Conservation (phyloP, 352 stramenopile species). For the Phytophthora boehmeriae region DNA sequence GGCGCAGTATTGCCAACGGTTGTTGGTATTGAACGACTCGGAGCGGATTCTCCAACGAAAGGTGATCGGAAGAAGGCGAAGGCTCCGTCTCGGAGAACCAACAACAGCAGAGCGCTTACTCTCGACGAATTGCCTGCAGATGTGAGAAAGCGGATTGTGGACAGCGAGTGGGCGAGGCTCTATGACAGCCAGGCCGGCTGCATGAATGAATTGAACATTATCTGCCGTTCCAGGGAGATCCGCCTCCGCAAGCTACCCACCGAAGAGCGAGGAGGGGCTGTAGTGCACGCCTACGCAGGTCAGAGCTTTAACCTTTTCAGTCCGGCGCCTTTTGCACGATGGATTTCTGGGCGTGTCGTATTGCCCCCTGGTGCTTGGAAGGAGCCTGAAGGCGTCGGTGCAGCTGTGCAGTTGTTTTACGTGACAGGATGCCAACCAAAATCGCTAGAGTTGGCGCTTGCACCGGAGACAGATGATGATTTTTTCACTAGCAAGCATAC, state of each 20-base stretch:
- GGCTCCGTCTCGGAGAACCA: constrained; percentile 36
- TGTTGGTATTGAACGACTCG: constrained; percentile 67
- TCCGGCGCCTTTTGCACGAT: constrained; percentile 71
- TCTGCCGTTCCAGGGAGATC: constrained; percentile 77
- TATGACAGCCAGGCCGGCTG: constrained; percentile 61
- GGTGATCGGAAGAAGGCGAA: constrained; percentile 50
- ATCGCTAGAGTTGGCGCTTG: constrained; percentile 75
- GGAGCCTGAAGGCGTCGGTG: constrained; percentile 93
- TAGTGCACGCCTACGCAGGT: constrained; percentile 61
- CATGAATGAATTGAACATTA: constrained; percentile 83
- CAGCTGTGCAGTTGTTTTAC: constrained; percentile 95
- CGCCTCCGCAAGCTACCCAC: constrained; percentile 74
- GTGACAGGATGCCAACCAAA: constrained; percentile 90
- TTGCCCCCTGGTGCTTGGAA: constrained; percentile 95
- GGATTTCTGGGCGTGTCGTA: constrained; percentile 91
- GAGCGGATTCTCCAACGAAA: constrained; percentile 59
- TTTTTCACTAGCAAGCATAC: constrained; percentile 92
- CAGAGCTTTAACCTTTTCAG: constrained; percentile 90
- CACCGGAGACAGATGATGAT: constrained; percentile 71
- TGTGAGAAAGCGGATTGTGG: constrained; percentile 57
- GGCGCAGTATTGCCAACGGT: constrained; percentile 83
- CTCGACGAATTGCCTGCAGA: constrained; percentile 55
- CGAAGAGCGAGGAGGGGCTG: constrained; percentile 50
- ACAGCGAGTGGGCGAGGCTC: constrained; percentile 76
- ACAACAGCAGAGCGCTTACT: constrained; percentile 45